Conservation (phyloP, 805 yeast species). For the Saccharomycopsis javanensis region DNA sequence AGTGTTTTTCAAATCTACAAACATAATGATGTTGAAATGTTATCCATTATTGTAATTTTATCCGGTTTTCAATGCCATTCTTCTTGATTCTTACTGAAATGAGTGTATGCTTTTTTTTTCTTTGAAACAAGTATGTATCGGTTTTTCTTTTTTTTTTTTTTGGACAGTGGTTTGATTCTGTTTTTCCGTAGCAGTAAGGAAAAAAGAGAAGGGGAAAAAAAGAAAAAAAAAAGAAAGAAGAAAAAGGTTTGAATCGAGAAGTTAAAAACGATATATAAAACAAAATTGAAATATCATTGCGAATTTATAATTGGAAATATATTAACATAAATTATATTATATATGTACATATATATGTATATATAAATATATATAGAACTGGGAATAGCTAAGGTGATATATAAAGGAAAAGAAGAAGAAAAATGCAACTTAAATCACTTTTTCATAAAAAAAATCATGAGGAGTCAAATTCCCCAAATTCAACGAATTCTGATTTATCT, state of each 20-base stretch:
- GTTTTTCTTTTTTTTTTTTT: background rate
- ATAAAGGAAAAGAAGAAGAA: background rate
- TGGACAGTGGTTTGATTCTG: background rate
- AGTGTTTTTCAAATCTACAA: too few species aligned
- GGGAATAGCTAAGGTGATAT: background rate
- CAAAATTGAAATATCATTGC: background rate
- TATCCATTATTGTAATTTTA: too few species aligned
- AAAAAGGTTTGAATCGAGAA: background rate
- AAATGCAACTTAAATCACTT: background rate
- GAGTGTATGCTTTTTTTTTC: too few species aligned
- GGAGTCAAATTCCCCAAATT: background rate
- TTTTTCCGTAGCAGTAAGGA: background rate
- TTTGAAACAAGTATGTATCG: too few species aligned
- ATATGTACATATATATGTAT: background rate
- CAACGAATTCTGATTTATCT: background rate
- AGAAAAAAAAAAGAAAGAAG: background rate
- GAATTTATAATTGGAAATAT: background rate
- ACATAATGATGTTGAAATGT: too few species aligned
- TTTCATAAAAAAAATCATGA: background rate
- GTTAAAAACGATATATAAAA: background rate
- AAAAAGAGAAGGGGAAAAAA: background rate
- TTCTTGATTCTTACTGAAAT: too few species aligned
- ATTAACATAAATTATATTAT: too few species aligned
- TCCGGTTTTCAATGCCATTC: too few species aligned
- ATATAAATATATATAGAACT: background rate